Evolutionary conservation across 2,329 filamentous ascomycete genomes (phyloP), one percentile per base, ranked within the genome.

Genomic region (Fusarium musae): DNA sequence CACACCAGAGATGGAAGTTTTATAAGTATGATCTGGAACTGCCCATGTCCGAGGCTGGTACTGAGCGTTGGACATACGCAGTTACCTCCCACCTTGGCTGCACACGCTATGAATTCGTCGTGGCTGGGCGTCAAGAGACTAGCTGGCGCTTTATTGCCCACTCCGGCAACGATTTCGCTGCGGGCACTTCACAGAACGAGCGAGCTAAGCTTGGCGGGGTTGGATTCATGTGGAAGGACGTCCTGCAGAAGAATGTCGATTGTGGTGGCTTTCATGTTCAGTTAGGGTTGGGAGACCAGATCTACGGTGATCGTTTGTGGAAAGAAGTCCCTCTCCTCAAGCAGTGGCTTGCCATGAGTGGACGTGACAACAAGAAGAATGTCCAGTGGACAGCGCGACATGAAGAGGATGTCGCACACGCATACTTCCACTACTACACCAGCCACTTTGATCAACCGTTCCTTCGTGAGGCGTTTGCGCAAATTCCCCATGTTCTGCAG

Each of bases 371-470:
- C 76, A 89, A 97, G 66, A 97, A 95, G 85, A 97, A 92, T 75
- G 92, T 94, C 1, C 88, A 92, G 47, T 99, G 96, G 96, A 97
- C 95, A 12, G 94, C 96, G 7, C 92, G 94, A 56, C 94, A 98
- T 77, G 95, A 99, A 79, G 96, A 99, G 79, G 96, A 99, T 79
- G 94, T 97, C 23, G 92, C 93, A 5, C 95, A 98, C 82, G 95
- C 96, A 12, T 99, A 97, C 84, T 99, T 99, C 83, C 96, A 99
- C 82, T 99, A 97, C 82, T 99, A 99, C 81, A 97, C 95, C 3
- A 97, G 95, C 76, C 96, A 98, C 82, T 98, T 99, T 80, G 96
- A 99, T 80, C 96, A 99, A 82, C 95, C 96, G 11, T 96, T 97
- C 82, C 83, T 99, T 74, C 88, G 96, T 68, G 96, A 99, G 82